phyloP scores from a whole-genome alignment of 257 asterid genomes.

The Linaria vulgaris region DNA sequence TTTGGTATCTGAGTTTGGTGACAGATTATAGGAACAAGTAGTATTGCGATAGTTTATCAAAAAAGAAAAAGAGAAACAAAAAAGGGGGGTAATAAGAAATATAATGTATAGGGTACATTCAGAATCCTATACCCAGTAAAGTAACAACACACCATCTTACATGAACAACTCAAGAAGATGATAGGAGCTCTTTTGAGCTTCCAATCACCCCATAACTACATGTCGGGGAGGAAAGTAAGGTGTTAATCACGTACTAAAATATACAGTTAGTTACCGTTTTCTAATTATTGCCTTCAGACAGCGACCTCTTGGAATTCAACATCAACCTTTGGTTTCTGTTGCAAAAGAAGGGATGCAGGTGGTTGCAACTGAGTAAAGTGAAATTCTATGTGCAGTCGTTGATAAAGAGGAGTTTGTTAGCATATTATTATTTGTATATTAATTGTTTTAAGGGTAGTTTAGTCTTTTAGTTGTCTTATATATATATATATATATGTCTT shows the following conservation, averaged over 20 bases:
- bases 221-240: slow-evolving; percentile 27
- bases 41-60: too few relatives aligned
- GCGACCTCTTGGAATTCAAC: too few relatives aligned
- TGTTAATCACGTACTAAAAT: slow-evolving; percentile 35
- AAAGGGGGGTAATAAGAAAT: too few relatives aligned
- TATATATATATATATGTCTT: too few relatives aligned
- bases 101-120: not conserved
- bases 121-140: slow-evolving; percentile 14
- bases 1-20: not conserved
- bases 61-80: too few relatives aligned
- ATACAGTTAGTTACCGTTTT: slow-evolving; percentile 29
- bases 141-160: slow-evolving; percentile 1
- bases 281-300: slow-evolving; percentile 7
- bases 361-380: slow-evolving; percentile 51
- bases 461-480: too few relatives aligned
- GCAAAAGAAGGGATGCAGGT: not conserved
- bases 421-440: too few relatives aligned
- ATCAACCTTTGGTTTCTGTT: slow-evolving; percentile 17
- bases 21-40: too few relatives aligned
- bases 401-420: too few relatives aligned
- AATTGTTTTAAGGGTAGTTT: too few relatives aligned
- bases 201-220: slow-evolving; percentile 30
- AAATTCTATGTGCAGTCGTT: slow-evolving; percentile 87
- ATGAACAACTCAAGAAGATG: slow-evolving; percentile 6
- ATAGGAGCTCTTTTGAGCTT: not conserved